These are phyloP conservation scores for Termitomyces sp. DNA, from an alignment of 768 basidiomycete species.

Conservation along the genomic window DNA sequence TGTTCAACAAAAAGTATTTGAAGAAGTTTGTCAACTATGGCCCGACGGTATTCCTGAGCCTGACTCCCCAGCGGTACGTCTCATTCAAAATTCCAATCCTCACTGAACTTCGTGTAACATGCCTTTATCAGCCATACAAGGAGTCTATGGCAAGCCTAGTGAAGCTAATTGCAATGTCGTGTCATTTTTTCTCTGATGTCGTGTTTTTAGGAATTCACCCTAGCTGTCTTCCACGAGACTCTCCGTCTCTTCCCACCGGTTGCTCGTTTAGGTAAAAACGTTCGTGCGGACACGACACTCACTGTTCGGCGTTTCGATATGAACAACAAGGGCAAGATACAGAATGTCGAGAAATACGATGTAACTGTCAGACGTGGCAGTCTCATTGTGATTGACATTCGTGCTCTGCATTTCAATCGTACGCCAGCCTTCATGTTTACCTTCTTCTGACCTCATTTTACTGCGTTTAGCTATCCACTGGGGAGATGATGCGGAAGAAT, in stretches of 20 bases:
- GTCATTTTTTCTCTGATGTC: background rate
- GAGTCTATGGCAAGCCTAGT: conserved; percentile 33
- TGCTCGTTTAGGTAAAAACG: conserved; percentile 31
- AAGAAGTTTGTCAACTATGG: conserved; percentile 38
- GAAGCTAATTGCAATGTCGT: background rate
- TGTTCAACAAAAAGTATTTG: conserved; percentile 40
- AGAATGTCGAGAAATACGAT: conserved; percentile 24
- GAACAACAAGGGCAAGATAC: conserved; percentile 18
- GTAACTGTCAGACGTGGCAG: conserved; percentile 38
- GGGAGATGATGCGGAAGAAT: conserved; percentile 41
- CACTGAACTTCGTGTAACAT: background rate
- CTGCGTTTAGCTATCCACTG: conserved; percentile 38
- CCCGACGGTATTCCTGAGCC: conserved; percentile 28
- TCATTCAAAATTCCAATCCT: background rate
- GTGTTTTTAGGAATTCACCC: conserved; percentile 34
- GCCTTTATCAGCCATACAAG: conserved; percentile 31
- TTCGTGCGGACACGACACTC: conserved; percentile 30
- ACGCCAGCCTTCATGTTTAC: conserved; percentile 8
- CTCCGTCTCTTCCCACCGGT: conserved; percentile 40
- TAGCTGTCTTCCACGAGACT: conserved; percentile 42
- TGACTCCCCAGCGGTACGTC: conserved; percentile 25
- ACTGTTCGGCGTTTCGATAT: conserved; percentile 30
- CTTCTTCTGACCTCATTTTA: background rate
- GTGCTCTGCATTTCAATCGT: conserved; percentile 45
- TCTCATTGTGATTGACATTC: conserved; percentile 35